Base-by-base conservation (phyloP, 805 yeast species). In the Saturnispora sanitii region DNA sequence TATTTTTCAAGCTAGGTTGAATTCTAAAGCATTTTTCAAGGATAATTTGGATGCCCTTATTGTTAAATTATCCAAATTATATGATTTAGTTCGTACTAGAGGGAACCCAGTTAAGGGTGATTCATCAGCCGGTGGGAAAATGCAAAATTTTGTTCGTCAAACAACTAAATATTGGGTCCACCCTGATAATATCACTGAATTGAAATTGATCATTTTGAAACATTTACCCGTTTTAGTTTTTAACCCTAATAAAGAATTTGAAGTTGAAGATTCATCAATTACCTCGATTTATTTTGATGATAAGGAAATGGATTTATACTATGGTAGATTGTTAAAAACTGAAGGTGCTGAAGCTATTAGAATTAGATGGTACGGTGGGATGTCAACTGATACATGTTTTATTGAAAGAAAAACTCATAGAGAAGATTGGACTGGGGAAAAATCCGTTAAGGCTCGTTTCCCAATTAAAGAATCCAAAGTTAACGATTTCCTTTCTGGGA, bases 351-450 rank as follows among this genome's bases (percentile, higher is more conserved):
- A 92, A 64, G 97, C 97, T 18, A 87, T 90, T 49, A 80, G 99
- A 65, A 71, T 92, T 57, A 80, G 98, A 68, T 92, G 99, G 99
- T 92, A 92, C 60, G 98, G 99, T 58, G 96, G 96, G 42, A 92
- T 92, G 98, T 71, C 73, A 41, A 73, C 88, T 2, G 96, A 90
- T 51, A 84, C 83, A 32, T 84, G 90, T 42, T 92, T 92, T 49
- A 95, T 90, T 36, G 99, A 92, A 65, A 77, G 98, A 62, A 92
- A 92, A 62, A 92, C 99, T 5, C 98, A 92, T 59, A 76, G 98
- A 62, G 98, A 92, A 63, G 99, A 92, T 67, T 90, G 98, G 98
- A 92, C 99, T 3, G 99, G 99, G 52, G 98, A 92, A 62, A 90
- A 90, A 64, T 85, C 96, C n/a, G 98, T 92, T 49, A 92, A 92